These are phyloP conservation scores for Paraurostyla sp. DNA, from an alignment of 73 alveolate species.

Conservation along the genomic window DNA sequence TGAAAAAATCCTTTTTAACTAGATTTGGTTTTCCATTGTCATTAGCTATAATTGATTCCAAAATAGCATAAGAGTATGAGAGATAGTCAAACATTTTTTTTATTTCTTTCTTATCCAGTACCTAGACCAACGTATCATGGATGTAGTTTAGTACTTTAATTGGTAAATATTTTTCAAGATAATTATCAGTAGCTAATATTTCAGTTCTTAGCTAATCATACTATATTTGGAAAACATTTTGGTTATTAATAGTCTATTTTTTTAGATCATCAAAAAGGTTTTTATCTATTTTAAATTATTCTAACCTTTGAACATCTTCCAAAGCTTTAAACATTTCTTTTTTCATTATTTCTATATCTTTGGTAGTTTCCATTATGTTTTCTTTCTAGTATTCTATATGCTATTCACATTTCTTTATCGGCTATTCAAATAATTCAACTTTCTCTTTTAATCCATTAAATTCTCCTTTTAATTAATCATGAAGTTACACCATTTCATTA, in stretches of 20 bases:
- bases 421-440: background rate
- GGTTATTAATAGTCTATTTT: background rate
- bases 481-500: background rate
- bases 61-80: background rate
- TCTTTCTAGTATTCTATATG: background rate
- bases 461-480: background rate
- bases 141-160: constrained; percentile 31
- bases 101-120: constrained; percentile 21
- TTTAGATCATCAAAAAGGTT: background rate
- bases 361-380: background rate
- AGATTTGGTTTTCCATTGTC: constrained; percentile 6
- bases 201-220: background rate
- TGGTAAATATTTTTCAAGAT: constrained; percentile 57
- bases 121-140: constrained; percentile 7
- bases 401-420: background rate
- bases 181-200: constrained; percentile 45
- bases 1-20: background rate
- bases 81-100: background rate
- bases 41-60: constrained; percentile 16
- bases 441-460: background rate
- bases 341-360: background rate
- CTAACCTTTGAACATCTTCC: background rate
- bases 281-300: background rate
- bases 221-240: background rate
- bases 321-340: background rate